Evolutionary conservation across 1,284 basidiomycete species (phyloP).

Genomic region (Singerocomus inundabilis): DNA sequence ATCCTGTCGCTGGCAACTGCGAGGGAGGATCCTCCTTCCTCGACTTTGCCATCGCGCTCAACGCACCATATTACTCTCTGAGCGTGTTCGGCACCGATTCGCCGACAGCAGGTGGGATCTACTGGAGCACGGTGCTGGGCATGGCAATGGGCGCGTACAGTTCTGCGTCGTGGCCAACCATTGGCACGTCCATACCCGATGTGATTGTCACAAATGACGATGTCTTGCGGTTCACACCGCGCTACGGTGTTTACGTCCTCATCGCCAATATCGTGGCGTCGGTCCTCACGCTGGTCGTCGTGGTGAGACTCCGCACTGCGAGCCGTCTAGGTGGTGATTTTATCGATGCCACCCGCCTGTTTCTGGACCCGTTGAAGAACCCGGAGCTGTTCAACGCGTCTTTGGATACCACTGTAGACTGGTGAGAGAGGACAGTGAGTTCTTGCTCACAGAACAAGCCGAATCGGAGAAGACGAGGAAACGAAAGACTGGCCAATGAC

Average conservation of each 20-base stretch:
- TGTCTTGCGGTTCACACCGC: not conserved
- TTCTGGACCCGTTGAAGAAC: conserved; percentile 2
- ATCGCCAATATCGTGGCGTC: not conserved
- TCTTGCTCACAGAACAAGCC: too few relatives aligned
- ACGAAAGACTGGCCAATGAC: too few relatives aligned
- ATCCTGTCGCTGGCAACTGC: not conserved
- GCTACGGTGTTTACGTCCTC: conserved; percentile 1
- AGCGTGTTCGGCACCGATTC: not conserved
- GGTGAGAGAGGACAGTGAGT: too few relatives aligned
- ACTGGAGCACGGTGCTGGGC: not conserved
- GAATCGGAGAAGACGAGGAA: too few relatives aligned
- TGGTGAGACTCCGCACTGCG: too few relatives aligned
- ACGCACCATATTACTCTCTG: not conserved
- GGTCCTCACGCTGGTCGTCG: too few relatives aligned
- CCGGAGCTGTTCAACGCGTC: too few relatives aligned
- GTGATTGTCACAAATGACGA: not conserved
- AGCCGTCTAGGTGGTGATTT: not conserved
- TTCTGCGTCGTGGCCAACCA: not conserved
- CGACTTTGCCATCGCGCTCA: not conserved
- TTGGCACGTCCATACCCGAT: too few relatives aligned
- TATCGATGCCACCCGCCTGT: not conserved
- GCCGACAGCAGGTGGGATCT: not conserved
- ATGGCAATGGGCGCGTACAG: not conserved
- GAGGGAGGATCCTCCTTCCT: not conserved
- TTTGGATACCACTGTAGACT: too few relatives aligned